Conservation (phyloP, 2,329 filamentous ascomycete genomes). For the Ophiostoma quercus region DNA sequence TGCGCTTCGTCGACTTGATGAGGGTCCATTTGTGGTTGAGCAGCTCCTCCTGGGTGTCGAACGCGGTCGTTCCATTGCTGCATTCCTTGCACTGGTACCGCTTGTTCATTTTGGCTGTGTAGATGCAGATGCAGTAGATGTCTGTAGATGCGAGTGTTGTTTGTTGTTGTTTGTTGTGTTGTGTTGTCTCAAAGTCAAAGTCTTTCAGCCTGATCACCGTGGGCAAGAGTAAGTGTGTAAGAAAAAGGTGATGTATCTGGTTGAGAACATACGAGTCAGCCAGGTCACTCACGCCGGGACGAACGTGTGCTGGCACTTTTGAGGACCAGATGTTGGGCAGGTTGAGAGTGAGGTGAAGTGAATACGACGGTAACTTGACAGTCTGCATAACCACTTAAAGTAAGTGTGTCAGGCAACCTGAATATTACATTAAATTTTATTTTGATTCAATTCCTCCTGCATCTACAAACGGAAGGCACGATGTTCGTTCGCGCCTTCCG, state of each 20-base stretch:
- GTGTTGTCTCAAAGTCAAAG: neutral
- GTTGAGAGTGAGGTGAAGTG: neutral
- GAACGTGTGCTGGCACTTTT: neutral
- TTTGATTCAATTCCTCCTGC: neutral
- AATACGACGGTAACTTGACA: neutral
- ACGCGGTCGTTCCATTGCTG: conserved; percentile 23
- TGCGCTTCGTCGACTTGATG: conserved; percentile 26
- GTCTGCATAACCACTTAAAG: neutral
- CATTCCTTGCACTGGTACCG: conserved; percentile 27
- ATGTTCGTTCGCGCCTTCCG: neutral
- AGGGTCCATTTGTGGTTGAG: conserved; percentile 32
- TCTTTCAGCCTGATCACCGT: neutral
- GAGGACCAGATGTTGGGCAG: neutral
- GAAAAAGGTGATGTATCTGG: neutral
- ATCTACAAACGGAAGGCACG: neutral
- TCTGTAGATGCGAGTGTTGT: neutral
- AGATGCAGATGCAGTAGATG: neutral
- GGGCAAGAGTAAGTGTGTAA: neutral
- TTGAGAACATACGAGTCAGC: no score
- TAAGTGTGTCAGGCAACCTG: neutral
- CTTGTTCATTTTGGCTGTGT: neutral
- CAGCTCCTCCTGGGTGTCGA: conserved; percentile 27
- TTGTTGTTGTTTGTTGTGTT: neutral
- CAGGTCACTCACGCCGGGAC: neutral
- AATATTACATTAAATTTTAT: neutral